Evolutionary conservation across 2,329 filamentous ascomycete genomes (phyloP).

Genomic region (Hypoxylon sp.): DNA sequence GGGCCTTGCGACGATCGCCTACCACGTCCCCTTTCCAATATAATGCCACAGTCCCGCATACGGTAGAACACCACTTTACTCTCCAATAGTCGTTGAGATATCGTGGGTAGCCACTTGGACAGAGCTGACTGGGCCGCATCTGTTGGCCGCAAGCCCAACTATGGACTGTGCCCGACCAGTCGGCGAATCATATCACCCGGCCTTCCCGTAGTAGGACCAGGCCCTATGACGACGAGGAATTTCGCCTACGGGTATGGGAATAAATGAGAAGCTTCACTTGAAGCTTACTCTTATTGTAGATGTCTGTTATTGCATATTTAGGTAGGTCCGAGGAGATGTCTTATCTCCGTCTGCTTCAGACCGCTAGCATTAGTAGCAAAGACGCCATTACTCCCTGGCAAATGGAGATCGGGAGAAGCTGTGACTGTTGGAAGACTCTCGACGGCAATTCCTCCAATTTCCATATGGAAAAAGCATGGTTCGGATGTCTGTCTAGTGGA

Average conservation of each 20-base stretch:
- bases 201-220: conserved; percentile 22
- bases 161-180: conserved; percentile 35
- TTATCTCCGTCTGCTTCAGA: conserved; percentile 2
- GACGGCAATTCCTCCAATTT: not conserved
- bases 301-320: conserved; percentile 24
- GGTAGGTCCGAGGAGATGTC: not conserved
- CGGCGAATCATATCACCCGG: conserved; percentile 32
- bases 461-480: not conserved
- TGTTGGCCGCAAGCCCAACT: conserved; percentile 34
- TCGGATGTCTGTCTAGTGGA: not conserved
- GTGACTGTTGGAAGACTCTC: not conserved
- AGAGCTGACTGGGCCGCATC: conserved; percentile 34
- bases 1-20: conserved; percentile 34
- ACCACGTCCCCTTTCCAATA: conserved; percentile 37
- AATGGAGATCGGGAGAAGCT: not conserved
- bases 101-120: conserved; percentile 32
- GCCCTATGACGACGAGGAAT: conserved; percentile 8
- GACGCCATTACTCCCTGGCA: not conserved
- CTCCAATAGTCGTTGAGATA: conserved; percentile 21
- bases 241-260: conserved; percentile 6
- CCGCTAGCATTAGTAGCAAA: not conserved
- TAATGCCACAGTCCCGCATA: conserved; percentile 32
- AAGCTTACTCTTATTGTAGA: not conserved
- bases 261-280: conserved; percentile 1
- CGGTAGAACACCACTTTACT: conserved; percentile 4